A percentile compares a stretch with the other conserved stretches of the same genome.
These are phyloP conservation scores for Neohortaea acidophila DNA, from an alignment of 495 filamentous ascomycete species.

Conservation along the genomic window DNA sequence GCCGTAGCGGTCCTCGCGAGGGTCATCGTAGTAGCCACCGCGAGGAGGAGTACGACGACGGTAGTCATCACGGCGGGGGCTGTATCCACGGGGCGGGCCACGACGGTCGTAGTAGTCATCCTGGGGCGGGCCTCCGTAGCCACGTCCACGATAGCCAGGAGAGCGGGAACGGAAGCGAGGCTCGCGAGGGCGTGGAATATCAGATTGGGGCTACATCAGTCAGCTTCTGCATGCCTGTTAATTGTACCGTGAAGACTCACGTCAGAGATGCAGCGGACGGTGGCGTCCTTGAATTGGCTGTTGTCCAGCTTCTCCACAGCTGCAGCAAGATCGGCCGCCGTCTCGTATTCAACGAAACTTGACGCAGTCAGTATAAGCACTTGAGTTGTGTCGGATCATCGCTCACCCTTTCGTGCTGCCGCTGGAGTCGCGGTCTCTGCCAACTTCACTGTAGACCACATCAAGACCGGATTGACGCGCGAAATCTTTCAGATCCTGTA, in stretches of 20 bases:
- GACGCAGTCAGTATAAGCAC: slow-evolving; percentile 22
- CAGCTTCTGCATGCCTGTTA: slow-evolving; percentile 18
- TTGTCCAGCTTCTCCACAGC: slow-evolving; percentile 88
- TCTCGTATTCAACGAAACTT: slow-evolving; percentile 98
- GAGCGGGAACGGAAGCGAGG: slow-evolving; percentile 67
- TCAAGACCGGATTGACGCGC: slow-evolving; percentile 91
- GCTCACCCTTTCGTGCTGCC: slow-evolving; percentile 61
- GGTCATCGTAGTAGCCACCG: slow-evolving; percentile 67
- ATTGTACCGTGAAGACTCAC: slow-evolving; percentile 36
- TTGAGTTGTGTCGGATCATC: neutral
- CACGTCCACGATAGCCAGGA: slow-evolving; percentile 43
- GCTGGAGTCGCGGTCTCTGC: slow-evolving; percentile 63
- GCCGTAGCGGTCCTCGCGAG: slow-evolving; percentile 55
- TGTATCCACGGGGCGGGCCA: slow-evolving; percentile 65
- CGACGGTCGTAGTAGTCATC: slow-evolving; percentile 56
- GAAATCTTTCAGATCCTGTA: slow-evolving; percentile 98
- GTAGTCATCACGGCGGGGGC: slow-evolving; percentile 64
- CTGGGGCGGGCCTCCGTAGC: slow-evolving; percentile 45
- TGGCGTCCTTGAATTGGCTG: slow-evolving; percentile 75
- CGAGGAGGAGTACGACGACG: slow-evolving; percentile 66
- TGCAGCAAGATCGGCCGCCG: slow-evolving; percentile 68
- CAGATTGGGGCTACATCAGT: slow-evolving; percentile 45
- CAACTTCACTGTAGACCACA: slow-evolving; percentile 95
- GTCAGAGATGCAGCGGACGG: slow-evolving; percentile 71
- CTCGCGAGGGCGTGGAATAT: slow-evolving; percentile 50